Evolutionary conservation across 163 green algal genomes (phyloP).

Genomic region (Chlorella variabilis): DNA sequence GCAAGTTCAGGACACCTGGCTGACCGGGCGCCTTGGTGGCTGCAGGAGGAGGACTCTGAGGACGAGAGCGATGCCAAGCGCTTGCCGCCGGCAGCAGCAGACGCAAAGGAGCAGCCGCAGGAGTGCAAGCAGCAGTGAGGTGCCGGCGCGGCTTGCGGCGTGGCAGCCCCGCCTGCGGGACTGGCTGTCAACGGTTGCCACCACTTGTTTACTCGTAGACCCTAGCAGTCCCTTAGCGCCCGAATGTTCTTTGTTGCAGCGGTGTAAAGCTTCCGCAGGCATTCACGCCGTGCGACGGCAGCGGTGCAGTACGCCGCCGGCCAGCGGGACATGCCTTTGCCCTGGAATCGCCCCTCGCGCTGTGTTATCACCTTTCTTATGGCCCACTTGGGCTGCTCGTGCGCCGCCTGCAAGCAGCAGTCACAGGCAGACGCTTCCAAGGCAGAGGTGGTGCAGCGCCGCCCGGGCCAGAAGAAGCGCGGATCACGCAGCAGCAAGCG

Average conservation of each 20-base stretch:
- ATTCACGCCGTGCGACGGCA: no score
- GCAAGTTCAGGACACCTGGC: no score
- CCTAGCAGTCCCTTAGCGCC: no score
- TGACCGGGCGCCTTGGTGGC: background rate
- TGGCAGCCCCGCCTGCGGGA: no score
- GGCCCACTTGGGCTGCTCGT: background rate
- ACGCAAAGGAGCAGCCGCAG: conserved; percentile 52
- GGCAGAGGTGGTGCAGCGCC: background rate
- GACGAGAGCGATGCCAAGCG: conserved; percentile 29
- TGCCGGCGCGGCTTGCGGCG: no score
- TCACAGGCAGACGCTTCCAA: background rate
- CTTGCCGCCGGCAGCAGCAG: conserved; percentile 14
- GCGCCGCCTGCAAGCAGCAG: background rate
- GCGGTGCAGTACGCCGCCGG: no score
- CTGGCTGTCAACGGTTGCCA: no score
- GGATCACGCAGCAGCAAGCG: background rate
- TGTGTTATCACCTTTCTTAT: background rate
- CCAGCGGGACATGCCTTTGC: no score
- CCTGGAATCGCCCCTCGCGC: no score
- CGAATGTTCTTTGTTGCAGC: no score
- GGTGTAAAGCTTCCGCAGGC: no score
- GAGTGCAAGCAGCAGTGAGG: conserved; percentile 70
- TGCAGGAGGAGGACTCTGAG: conserved; percentile 50
- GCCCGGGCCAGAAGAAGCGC: background rate
- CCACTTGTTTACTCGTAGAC: no score